A percentile compares a stretch with the other conserved stretches of the same genome.
phyloP scores from a whole-genome alignment of 441 rosid genomes.

The Manihot esculenta region DNA sequence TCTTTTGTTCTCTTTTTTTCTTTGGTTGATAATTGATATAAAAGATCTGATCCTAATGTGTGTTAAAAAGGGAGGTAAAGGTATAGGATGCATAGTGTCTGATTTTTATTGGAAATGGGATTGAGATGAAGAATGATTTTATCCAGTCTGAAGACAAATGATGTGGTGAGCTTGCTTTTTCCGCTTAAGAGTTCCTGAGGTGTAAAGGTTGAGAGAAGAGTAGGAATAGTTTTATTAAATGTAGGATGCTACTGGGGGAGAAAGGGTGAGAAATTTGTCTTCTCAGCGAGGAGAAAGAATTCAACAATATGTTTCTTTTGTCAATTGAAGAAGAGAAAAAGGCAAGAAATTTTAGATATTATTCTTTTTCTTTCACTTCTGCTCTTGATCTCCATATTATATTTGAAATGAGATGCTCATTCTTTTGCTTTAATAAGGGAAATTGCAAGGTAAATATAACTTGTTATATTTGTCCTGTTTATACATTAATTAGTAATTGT shows the following conservation, averaged over 20 bases:
- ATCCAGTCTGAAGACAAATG: neutral
- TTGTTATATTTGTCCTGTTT: neutral
- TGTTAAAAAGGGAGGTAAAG: neutral
- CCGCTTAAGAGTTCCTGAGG: neutral
- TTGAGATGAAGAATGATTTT: neutral
- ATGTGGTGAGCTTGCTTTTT: neutral
- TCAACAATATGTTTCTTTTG: neutral
- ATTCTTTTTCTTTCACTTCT: neutral
- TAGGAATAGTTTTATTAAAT: neutral
- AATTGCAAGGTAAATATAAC: neutral
- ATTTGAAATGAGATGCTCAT: neutral
- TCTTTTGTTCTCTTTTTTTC: neutral
- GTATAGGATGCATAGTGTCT: neutral
- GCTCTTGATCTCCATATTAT: too few species aligned
- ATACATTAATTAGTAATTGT: neutral
- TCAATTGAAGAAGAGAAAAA: constrained; percentile 3
- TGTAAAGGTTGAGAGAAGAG: constrained; percentile 9
- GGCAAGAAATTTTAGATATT: constrained; percentile 1
- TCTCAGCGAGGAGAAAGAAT: too few species aligned
- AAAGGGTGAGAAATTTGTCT: constrained; percentile 7
- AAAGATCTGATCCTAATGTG: neutral
- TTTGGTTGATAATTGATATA: neutral
- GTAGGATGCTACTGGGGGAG: neutral
- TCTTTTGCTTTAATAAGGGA: too few species aligned
- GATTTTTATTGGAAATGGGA: neutral